Conservation (phyloP, 2,329 filamentous ascomycete species). For the Pestalotiopsis sp. region DNA sequence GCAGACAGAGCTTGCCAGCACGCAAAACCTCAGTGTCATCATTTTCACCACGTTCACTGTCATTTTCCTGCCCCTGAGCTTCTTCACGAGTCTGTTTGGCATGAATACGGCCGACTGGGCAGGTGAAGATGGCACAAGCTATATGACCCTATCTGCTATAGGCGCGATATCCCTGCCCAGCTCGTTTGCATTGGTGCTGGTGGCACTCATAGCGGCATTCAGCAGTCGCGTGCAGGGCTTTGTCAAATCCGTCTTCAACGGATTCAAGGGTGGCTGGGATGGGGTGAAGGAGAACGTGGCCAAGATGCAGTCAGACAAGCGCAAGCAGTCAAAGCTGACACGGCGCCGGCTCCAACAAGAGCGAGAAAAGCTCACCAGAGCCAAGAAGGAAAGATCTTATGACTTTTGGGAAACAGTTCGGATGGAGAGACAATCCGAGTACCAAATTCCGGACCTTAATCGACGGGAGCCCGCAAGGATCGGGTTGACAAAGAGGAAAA, state of each 20-base stretch:
- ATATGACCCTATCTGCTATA: conserved; percentile 45
- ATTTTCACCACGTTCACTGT: conserved; percentile 67
- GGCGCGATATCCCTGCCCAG: conserved; percentile 50
- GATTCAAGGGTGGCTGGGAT: conserved; percentile 11
- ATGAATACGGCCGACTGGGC: conserved; percentile 68
- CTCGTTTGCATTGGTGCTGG: conserved; percentile 49
- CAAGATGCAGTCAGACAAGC: conserved; percentile 28
- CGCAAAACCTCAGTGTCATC: conserved; percentile 65
- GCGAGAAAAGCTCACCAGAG: conserved; percentile 18
- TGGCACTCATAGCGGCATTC: conserved; percentile 58
- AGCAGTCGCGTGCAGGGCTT: conserved; percentile 44
- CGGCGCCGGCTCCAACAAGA: conserved; percentile 22
- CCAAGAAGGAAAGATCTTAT: conserved; percentile 33
- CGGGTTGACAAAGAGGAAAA: conserved; percentile 17
- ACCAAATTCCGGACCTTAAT: conserved; percentile 41
- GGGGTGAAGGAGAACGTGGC: conserved; percentile 18
- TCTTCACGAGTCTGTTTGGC: conserved; percentile 67
- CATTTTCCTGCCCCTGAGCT: conserved; percentile 64
- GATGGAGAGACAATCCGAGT: conserved; percentile 28
- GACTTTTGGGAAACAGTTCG: conserved; percentile 43
- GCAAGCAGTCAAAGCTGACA: conserved; percentile 24
- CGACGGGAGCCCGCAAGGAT: conserved; percentile 21
- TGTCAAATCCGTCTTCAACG: conserved; percentile 27
- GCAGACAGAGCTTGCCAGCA: conserved; percentile 63
- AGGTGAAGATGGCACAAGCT: conserved; percentile 37